These are phyloP conservation scores for Cubamyces sp. DNA, from an alignment of 768 basidiomycete genomes.

Conservation along the genomic window DNA sequence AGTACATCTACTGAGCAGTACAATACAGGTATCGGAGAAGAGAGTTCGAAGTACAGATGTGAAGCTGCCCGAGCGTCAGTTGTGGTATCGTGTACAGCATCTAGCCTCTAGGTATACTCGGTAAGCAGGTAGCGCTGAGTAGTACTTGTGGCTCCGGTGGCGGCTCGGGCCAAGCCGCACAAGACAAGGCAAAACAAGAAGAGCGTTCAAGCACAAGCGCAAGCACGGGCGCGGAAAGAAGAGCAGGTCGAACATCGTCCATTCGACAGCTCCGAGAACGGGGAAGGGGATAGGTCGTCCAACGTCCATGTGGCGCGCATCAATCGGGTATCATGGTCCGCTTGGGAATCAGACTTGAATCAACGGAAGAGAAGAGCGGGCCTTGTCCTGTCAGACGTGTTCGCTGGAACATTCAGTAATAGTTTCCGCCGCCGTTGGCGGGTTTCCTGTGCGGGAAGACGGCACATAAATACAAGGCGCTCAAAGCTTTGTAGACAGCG, in stretches of 20 bases:
- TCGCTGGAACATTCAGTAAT: constrained; percentile 15
- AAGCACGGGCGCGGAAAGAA: background rate
- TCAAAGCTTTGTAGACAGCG: background rate
- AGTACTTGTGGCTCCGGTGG: too few species aligned
- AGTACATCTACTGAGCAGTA: background rate
- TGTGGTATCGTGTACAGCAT: too few species aligned
- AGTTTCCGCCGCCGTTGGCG: constrained; percentile 5
- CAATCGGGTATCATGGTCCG: constrained; percentile 22
- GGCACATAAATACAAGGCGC: background rate
- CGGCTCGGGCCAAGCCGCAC: background rate
- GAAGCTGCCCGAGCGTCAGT: too few species aligned
- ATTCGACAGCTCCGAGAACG: background rate
- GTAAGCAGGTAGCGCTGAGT: background rate
- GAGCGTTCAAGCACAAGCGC: background rate
- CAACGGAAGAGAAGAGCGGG: background rate
- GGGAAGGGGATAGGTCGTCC: background rate
- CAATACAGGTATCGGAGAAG: background rate
- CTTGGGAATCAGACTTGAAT: constrained; percentile 22
- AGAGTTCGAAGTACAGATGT: constrained; percentile 1
- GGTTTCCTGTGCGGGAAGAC: constrained; percentile 4
- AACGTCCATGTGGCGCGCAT: constrained; percentile 20
- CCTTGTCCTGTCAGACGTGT: constrained; percentile 5
- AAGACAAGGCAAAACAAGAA: background rate
- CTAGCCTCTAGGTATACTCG: too few species aligned
- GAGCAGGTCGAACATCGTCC: background rate